These are phyloP conservation scores for Phoma sp. DNA, from an alignment of 2,329 filamentous ascomycete species.

Conservation along the genomic window DNA sequence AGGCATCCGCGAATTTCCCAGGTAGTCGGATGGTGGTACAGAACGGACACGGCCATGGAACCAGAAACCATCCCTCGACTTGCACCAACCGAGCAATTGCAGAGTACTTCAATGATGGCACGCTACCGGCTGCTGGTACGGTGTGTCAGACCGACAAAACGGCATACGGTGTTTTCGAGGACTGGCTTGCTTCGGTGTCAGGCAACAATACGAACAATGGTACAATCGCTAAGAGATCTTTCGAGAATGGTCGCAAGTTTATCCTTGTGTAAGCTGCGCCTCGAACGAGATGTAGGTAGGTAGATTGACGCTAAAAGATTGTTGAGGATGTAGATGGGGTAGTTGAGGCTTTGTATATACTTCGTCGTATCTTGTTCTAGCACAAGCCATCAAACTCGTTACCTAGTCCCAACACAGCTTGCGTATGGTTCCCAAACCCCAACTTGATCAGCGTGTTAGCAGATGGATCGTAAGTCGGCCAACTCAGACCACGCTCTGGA, in stretches of 20 bases:
- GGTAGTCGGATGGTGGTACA: constrained; percentile 22
- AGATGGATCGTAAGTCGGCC: constrained; percentile 25
- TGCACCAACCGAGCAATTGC: constrained; percentile 19
- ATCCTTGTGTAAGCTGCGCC: neutral
- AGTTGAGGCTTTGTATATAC: neutral
- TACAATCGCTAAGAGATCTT: neutral
- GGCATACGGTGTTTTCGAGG: constrained; percentile 9
- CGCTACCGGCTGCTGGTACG: constrained; percentile 17
- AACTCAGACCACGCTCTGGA: constrained; percentile 28
- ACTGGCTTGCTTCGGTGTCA: neutral
- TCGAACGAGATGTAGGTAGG: too few species aligned
- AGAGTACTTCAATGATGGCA: constrained; percentile 23
- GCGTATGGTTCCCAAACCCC: constrained; percentile 29
- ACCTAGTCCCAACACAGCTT: constrained; percentile 41
- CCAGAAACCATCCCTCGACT: constrained; percentile 7
- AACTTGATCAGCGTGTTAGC: constrained; percentile 26
- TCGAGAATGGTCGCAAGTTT: neutral
- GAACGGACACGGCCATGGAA: constrained; percentile 21
- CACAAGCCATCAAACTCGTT: constrained; percentile 28
- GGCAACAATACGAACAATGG: neutral
- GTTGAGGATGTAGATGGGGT: neutral
- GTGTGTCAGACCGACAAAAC: constrained; percentile 21
- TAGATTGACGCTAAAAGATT: too few species aligned
- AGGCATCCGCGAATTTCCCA: constrained; percentile 20
- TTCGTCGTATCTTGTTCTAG: neutral